Base-by-base conservation (phyloP, 495 filamentous ascomycete species). In the Penicillium pulvis region DNA sequence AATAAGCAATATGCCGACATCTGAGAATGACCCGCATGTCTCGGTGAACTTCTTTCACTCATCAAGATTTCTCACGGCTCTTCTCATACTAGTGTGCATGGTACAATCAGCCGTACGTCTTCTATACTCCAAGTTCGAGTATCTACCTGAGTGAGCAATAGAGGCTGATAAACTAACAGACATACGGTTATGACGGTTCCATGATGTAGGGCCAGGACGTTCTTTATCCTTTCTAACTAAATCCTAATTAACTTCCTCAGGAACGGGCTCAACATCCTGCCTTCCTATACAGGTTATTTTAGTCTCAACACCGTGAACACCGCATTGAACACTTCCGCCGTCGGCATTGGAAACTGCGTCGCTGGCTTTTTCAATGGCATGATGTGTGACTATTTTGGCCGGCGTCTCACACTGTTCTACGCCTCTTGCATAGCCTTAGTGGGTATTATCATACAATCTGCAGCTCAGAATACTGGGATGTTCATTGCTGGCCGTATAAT, bases 221-320 rank as follows among this genome's bases (percentile, higher is more conserved):
- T 23, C 20, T 23, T 23, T 23, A 23, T 23, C 20, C 20, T 23
- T 23, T 23, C 20, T 23, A 23, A 23, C 20, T 23, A 23, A 23
- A 23, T 23, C 20, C 20, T 23, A 23, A 23, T 23, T 6, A 1
- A 31, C 30, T 36, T 23, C 20, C 28, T 20, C 42, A 55, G 39
- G 53, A 57, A 57, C 14, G 55, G 55, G 7, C 31, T 57, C 10
- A 51, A 43, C 23, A 57, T 57, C 35, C 31, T 57, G 7, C 55
- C 55, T 11, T 33, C 30, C 30, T 33, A 33, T 10, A 33, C 30
- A 2, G 30, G 4, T 7, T 33, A 33, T 33, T 33, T 33, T 4
- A 33, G 3, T 10, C 30, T 33, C 7, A 33, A 33, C 30, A 7
- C 30, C 1, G 30, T 33, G 30, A 33, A 6, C 30, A 33, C 30